Base-by-base conservation (phyloP, 257 asterid species). In the Forsythia suspensa region DNA sequence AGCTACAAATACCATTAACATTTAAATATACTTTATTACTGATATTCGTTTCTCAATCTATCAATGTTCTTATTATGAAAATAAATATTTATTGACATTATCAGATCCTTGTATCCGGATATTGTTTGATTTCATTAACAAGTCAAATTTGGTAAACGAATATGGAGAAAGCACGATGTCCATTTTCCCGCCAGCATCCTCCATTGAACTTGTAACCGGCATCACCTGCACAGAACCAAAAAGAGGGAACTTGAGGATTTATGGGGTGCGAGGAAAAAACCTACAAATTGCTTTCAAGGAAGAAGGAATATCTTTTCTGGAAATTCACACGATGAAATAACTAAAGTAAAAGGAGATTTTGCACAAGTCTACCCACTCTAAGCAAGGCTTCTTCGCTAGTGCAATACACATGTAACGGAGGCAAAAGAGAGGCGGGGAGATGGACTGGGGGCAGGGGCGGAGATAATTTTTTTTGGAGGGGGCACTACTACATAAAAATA, bases 121-220 rank as follows among this genome's bases (percentile, higher is more conserved):
- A 21, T 11, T 42, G 10, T 79, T 74, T 4, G 90, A 73, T 70
- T 76, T 73, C 44, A 74, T 69, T 38, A 85, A 77, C 70, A 91
- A 75, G 75, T 92, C 96, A 43, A 88, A 44, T 9, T 91, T 84
- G 1, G 91, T 88, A 21, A 92, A 43, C 5, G 97, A 92, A 70
- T 80, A 86, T 2, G 97, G 94, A 42, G 87, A 59, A 18, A 92
- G 83, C 24, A 73, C 70, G 5, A 88, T 74, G 8, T 91, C 84
- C 94, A 87, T 87, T 36, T 89, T 80, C 82, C 90, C 88, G 9
- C 88, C 85, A 51, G 84, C 91, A 6, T 79, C 72, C 13, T 85
- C 90, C 72, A 91, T 69, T 65, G 44, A 24, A 79, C 73, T 77
- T 76, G 78, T 87, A 0, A 79, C 57, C 3, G 96, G 97, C 71